Percentiles rank a stretch among this genome's conserved stretches.
phyloP scores from a whole-genome alignment of 2,329 filamentous ascomycete genomes.

The Chrysosporium queenslandicum region DNA sequence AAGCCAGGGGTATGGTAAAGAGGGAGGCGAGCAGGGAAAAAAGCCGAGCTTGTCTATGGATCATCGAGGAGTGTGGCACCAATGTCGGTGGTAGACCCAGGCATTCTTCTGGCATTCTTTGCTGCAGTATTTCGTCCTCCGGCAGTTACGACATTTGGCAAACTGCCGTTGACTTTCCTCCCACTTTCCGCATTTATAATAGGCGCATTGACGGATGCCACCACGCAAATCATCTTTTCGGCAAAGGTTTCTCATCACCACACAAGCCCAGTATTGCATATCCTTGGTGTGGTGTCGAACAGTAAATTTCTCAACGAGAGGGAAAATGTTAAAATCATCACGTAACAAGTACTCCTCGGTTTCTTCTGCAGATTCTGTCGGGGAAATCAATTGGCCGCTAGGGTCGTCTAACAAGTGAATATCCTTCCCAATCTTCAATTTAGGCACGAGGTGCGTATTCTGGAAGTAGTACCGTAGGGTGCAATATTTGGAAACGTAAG shows the following conservation, averaged over 20 bases:
- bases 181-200: constrained; percentile 98
- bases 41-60: constrained; percentile 8
- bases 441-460: constrained; percentile 82
- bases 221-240: constrained; percentile 92
- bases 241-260: constrained; percentile 97
- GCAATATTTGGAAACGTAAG: constrained; percentile 98
- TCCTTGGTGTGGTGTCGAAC: constrained; percentile 88
- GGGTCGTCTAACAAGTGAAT: constrained; percentile 69
- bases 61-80: constrained; percentile 53
- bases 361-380: constrained; percentile 41
- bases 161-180: constrained; percentile 95
- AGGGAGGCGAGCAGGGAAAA: neutral
- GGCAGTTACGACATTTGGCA: constrained; percentile 91
- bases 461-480: constrained; percentile 94
- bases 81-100: constrained; percentile 96
- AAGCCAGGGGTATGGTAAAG: neutral
- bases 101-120: constrained; percentile 99
- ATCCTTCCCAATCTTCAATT: constrained; percentile 79
- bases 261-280: constrained; percentile 99
- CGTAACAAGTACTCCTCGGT: constrained; percentile 82
- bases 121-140: constrained; percentile 97
- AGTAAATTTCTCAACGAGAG: constrained; percentile 95
- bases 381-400: constrained; percentile 32
- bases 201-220: constrained; percentile 92
- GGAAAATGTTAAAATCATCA: constrained; percentile 97